phyloP scores from a whole-genome alignment of 2,329 filamentous ascomycete genomes.

The Aspergillus phoenicis region DNA sequence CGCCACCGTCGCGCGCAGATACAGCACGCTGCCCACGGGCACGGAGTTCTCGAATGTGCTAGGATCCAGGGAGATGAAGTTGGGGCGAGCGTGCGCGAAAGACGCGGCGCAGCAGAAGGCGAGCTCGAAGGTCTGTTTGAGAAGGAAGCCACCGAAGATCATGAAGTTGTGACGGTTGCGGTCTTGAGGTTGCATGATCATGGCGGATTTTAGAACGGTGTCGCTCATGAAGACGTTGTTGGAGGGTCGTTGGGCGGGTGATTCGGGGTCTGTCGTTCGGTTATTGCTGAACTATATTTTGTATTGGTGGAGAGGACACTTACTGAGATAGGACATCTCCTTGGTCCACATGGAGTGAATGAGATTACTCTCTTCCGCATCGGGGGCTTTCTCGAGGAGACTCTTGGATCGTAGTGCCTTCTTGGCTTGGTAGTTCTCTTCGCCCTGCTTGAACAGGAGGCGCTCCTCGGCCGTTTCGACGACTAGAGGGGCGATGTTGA shows the following conservation, averaged over 20 bases:
- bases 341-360: slow-evolving; percentile 75
- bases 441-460: slow-evolving; percentile 62
- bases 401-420: slow-evolving; percentile 63
- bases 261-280: slow-evolving; percentile 53
- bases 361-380: slow-evolving; percentile 70
- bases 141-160: slow-evolving; percentile 75
- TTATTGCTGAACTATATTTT: neutral
- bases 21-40: slow-evolving; percentile 72
- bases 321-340: slow-evolving; percentile 64
- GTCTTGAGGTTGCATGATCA: slow-evolving; percentile 75
- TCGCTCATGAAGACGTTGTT: slow-evolving; percentile 66
- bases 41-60: slow-evolving; percentile 75
- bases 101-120: slow-evolving; percentile 74
- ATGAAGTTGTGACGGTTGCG: slow-evolving; percentile 73
- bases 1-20: slow-evolving; percentile 70
- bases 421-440: slow-evolving; percentile 67
- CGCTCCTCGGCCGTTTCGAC: slow-evolving; percentile 68
- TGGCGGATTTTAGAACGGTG: slow-evolving; percentile 65
- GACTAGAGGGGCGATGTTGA: slow-evolving; percentile 63
- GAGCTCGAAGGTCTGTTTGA: slow-evolving; percentile 75
- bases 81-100: slow-evolving; percentile 69
- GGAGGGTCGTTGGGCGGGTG: slow-evolving; percentile 55
- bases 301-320: slow-evolving; percentile 15
- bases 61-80: slow-evolving; percentile 72
- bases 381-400: slow-evolving; percentile 67